phyloP scores from a whole-genome alignment of 306 rosid genomes.

The Vachellia collinsii region DNA sequence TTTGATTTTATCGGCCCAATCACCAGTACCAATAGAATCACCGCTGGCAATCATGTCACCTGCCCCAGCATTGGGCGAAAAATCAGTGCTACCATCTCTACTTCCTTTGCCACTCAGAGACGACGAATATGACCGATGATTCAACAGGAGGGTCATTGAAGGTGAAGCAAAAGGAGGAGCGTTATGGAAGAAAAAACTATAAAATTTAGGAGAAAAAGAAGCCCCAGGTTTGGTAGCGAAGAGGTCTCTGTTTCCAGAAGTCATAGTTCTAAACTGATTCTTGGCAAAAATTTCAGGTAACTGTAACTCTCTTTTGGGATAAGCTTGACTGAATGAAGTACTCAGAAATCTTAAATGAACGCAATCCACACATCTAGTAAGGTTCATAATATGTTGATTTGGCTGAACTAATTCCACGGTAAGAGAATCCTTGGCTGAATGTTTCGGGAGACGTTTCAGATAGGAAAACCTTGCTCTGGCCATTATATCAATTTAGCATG shows the following conservation, averaged over 20 bases:
- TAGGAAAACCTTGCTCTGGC: constrained; percentile 50
- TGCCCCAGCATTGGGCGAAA: constrained; percentile 55
- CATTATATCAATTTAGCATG: constrained; percentile 50
- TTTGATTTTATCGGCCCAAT: constrained; percentile 59
- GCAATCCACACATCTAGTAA: constrained; percentile 28
- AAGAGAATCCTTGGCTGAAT: constrained; percentile 39
- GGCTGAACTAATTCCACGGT: constrained; percentile 38
- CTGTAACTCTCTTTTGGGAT: constrained; percentile 36
- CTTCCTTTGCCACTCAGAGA: constrained; percentile 52
- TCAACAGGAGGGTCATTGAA: constrained; percentile 37
- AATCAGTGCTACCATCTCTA: constrained; percentile 45
- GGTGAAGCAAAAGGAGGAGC: constrained; percentile 37
- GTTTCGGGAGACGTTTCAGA: constrained; percentile 44
- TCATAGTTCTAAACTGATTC: constrained; percentile 30
- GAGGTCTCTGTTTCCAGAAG: constrained; percentile 29
- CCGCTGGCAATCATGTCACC: constrained; percentile 44
- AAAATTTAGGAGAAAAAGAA: constrained; percentile 38
- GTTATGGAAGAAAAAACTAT: constrained; percentile 33
- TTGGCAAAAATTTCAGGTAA: constrained; percentile 18
- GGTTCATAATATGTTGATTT: constrained; percentile 32
- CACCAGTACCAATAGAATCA: constrained; percentile 47
- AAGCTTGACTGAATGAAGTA: constrained; percentile 32
- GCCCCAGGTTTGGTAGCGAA: constrained; percentile 35
- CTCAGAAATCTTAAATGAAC: constrained; percentile 39
- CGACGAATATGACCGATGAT: constrained; percentile 48